These are phyloP conservation scores for Cercophora samala DNA, from an alignment of 495 filamentous ascomycete genomes.

Conservation along the genomic window DNA sequence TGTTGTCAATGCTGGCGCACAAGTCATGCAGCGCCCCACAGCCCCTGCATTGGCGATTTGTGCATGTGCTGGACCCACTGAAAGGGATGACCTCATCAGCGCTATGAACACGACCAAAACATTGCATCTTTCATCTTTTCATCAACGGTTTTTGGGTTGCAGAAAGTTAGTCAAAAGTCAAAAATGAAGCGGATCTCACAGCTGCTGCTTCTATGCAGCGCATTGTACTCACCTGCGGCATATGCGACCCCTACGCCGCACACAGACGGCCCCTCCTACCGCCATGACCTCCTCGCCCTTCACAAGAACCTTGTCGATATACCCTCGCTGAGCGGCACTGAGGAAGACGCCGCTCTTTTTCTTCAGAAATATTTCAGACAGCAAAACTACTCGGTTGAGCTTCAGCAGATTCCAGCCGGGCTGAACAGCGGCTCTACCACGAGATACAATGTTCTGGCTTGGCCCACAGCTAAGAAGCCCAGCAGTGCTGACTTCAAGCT, in stretches of 20 bases:
- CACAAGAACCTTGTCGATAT: constrained; percentile 74
- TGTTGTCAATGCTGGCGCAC: too few relatives aligned
- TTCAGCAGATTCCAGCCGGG: constrained; percentile 62
- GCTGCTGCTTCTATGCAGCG: constrained; percentile 18
- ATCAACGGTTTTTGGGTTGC: not conserved
- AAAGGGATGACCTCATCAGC: constrained; percentile 16
- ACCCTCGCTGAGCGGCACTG: constrained; percentile 70
- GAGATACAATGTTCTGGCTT: constrained; percentile 73
- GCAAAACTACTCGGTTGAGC: constrained; percentile 46
- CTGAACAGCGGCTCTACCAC: constrained; percentile 45
- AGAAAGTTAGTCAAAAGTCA: not conserved
- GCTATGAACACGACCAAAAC: not conserved
- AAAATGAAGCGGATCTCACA: constrained; percentile 19
- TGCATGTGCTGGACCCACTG: not conserved
- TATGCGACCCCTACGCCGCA: not conserved
- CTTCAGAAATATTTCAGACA: constrained; percentile 62
- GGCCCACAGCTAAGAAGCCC: constrained; percentile 40
- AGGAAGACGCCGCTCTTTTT: constrained; percentile 64
- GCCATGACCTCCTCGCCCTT: constrained; percentile 61
- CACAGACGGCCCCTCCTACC: constrained; percentile 34
- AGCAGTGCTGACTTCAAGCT: constrained; percentile 47
- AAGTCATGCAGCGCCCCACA: not conserved
- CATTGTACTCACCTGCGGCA: constrained; percentile 4
- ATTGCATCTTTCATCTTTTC: not conserved
- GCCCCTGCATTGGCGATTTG: not conserved